Conservation (phyloP, 306 rosid genomes). For the Ceratonia siliqua region DNA sequence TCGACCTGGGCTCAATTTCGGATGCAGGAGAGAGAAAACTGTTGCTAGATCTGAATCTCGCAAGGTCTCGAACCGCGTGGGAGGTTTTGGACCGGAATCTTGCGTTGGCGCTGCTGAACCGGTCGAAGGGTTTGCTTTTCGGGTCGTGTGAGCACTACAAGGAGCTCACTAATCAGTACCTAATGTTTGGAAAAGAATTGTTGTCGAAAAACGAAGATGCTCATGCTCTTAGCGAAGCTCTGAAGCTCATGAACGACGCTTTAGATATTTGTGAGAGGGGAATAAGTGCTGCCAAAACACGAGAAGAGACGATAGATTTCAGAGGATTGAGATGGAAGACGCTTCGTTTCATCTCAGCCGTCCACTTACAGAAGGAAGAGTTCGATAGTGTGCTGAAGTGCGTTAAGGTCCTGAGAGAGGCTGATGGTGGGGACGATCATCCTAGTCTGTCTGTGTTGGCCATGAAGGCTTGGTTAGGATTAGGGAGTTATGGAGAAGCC, state of each 20-base stretch:
- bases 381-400: slow-evolving; percentile 85
- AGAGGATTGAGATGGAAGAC: slow-evolving; percentile 64
- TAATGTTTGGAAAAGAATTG: slow-evolving; percentile 60
- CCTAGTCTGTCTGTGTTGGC: slow-evolving; percentile 92
- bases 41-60: slow-evolving; percentile 70
- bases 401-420: slow-evolving; percentile 80
- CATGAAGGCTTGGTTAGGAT: slow-evolving; percentile 90
- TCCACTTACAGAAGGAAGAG: slow-evolving; percentile 81
- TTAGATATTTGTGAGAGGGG: slow-evolving; percentile 80
- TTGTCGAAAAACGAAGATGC: slow-evolving; percentile 48
- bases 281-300: slow-evolving; percentile 49
- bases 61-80: slow-evolving; percentile 86
- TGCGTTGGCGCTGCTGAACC: slow-evolving; percentile 63
- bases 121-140: slow-evolving; percentile 69
- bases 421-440: slow-evolving; percentile 69
- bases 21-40: slow-evolving; percentile 58
- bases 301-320: slow-evolving; percentile 55
- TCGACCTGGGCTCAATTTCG: slow-evolving; percentile 36
- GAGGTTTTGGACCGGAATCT: slow-evolving; percentile 69
- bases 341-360: slow-evolving; percentile 78
- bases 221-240: slow-evolving; percentile 51
- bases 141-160: slow-evolving; percentile 57
- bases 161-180: slow-evolving; percentile 65
- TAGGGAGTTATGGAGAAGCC: slow-evolving; percentile 70
- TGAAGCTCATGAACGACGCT: slow-evolving; percentile 87